A percentile compares a stretch with the other conserved stretches of the same genome.
Conservation (phyloP, 1,284 basidiomycete species). For the Ustilago nuda region DNA sequence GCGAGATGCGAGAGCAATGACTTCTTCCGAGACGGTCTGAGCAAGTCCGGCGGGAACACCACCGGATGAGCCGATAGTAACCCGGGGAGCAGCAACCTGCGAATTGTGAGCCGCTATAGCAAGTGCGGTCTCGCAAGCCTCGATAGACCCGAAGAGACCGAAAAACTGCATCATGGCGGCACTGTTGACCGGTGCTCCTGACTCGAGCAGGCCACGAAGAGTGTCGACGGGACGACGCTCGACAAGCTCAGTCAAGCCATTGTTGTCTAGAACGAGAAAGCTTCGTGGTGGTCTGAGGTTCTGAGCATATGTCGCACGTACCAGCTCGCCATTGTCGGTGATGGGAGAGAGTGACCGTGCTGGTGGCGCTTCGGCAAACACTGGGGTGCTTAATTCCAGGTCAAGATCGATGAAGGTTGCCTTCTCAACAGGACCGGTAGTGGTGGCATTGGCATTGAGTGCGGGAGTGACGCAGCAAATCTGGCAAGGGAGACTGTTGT, state of each 20-base stretch:
- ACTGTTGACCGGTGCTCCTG: slow-evolving; percentile 51
- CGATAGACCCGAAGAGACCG: slow-evolving; percentile 58
- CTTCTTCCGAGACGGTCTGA: slow-evolving; percentile 58
- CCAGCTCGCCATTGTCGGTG: slow-evolving; percentile 52
- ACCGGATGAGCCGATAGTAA: slow-evolving; percentile 34
- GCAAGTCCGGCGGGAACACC: slow-evolving; percentile 26
- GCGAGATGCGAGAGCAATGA: slow-evolving; percentile 61
- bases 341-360: slow-evolving; percentile 20
- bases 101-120: slow-evolving; percentile 73
- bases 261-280: slow-evolving; percentile 87
- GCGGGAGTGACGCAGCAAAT: slow-evolving; percentile 52
- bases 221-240: slow-evolving; percentile 87
- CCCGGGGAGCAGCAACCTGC: slow-evolving; percentile 45
- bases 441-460: slow-evolving; percentile 33
- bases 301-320: slow-evolving; percentile 85
- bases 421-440: slow-evolving; percentile 43
- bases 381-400: slow-evolving; percentile 50
- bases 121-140: slow-evolving; percentile 91
- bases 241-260: slow-evolving; percentile 83
- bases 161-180: slow-evolving; percentile 66
- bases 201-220: slow-evolving; percentile 73
- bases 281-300: slow-evolving; percentile 79
- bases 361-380: slow-evolving; percentile 54
- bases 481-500: slow-evolving; percentile 40
- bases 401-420: slow-evolving; percentile 55